A percentile compares a stretch with the other conserved stretches of the same genome.
phyloP scores from a whole-genome alignment of 257 asterid species.

The Solanum habrochaites region DNA sequence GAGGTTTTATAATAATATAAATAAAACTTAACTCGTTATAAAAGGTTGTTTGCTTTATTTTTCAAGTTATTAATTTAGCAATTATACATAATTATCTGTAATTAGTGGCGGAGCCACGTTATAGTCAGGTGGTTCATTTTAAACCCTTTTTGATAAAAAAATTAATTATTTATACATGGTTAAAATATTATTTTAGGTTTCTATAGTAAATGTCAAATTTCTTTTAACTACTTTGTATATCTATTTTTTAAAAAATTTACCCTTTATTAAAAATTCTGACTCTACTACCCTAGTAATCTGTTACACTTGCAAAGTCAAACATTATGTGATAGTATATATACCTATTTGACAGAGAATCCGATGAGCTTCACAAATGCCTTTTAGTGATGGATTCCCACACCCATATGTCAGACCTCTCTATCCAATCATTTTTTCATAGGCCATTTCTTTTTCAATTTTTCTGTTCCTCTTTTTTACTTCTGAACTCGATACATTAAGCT shows the following conservation, averaged over 20 bases:
- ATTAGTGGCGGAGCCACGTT: no score
- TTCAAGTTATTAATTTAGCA: neutral
- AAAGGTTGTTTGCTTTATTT: neutral
- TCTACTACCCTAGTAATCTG: no score
- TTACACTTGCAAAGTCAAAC: no score
- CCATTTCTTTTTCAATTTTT: neutral
- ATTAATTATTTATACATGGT: no score
- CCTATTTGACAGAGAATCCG: neutral
- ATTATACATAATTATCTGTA: neutral
- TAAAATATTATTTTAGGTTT: no score
- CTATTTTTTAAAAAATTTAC: no score
- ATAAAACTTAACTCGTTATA: neutral
- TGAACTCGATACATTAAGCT: no score
- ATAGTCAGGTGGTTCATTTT: no score
- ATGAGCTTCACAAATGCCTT: neutral
- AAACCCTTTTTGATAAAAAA: rapidly evolving
- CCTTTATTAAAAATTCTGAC: no score
- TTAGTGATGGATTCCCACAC: neutral
- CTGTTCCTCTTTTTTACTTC: no score
- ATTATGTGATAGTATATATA: neutral
- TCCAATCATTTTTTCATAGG: neutral
- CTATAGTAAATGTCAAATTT: no score
- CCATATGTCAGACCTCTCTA: neutral
- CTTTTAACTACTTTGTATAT: rapidly evolving
- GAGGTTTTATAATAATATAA: neutral